Evolutionary conservation across 2,329 filamentous ascomycete species (phyloP), one percentile per base, ranked within the genome.

Genomic region (Emergomyces pasteurianus): DNA sequence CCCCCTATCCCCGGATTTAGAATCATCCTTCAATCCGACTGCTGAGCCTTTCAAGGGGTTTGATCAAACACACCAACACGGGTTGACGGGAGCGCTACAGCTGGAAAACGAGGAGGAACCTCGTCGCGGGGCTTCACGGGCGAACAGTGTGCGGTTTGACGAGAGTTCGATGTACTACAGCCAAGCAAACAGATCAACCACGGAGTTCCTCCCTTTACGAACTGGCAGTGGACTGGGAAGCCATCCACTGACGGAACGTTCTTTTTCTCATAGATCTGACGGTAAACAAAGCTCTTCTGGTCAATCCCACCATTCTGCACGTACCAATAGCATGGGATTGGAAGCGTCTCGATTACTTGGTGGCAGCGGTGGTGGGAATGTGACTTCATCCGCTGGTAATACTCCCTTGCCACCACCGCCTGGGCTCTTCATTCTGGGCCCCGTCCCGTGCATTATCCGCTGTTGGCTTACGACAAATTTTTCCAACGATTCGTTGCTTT

Each of bases 61-160:
- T 67, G 91, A 96, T 69, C 79, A 81, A 69, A 91, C 94, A 69
- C 88, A 95, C 65, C 86, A 88, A 55, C 88, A 88, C 69, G 89
- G 86, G 68, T 80, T 94, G 62, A 82, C 95, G 56, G 87, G 86
- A 58, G 90, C 88, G 59, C 81, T 96, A 61, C 89, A 92, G 62
- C 80, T 97, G 7, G 92, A 96, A 65, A 83, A 87, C 5, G 92
- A 96, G 64, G 91, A 97, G 38, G 86, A 90, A 61, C 85, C 90
- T 43, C 84, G 92, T 64, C 90, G 94, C 59, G 90, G 89, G 23
- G 88, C 90, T 21, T 99, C 94, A 21, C 84, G 94, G 67, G 92
- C 94, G 55, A 97, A 97, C 72, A 97, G 94, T 71, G 94, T 99
- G 67, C 89, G 94, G 43, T 99, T 99, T 69, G 94, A 97, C 71